A percentile compares a stretch with the other conserved stretches of the same genome.
These are phyloP conservation scores for Xylaria arbuscula DNA, from an alignment of 2,329 filamentous ascomycete species.

Conservation along the genomic window DNA sequence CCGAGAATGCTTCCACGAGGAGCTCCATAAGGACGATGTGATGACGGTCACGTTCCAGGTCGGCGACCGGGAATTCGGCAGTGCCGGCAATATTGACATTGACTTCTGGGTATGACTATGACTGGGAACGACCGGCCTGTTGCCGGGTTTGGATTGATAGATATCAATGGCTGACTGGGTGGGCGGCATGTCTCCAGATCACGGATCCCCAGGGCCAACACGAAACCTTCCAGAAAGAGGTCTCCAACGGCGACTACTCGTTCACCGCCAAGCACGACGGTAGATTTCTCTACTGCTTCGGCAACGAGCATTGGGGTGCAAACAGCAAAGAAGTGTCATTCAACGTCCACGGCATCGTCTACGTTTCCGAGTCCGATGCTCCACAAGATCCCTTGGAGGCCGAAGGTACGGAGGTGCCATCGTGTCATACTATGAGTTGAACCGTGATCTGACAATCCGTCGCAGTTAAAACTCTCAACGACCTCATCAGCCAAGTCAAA, in stretches of 20 bases:
- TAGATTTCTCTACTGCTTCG: slow-evolving; percentile 96
- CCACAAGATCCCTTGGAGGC: slow-evolving; percentile 88
- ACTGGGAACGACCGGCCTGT: not conserved
- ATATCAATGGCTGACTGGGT: slow-evolving; percentile 37
- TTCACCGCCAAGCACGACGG: slow-evolving; percentile 89
- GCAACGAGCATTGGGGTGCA: slow-evolving; percentile 97
- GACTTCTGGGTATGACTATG: slow-evolving; percentile 88
- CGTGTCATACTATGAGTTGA: not conserved
- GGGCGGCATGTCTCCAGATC: slow-evolving; percentile 63
- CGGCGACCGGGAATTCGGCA: slow-evolving; percentile 94
- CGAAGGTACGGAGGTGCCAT: slow-evolving; percentile 71
- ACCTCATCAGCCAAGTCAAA: slow-evolving; percentile 90
- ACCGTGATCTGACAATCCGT: slow-evolving; percentile 16
- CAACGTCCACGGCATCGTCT: slow-evolving; percentile 98
- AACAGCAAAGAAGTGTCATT: slow-evolving; percentile 98
- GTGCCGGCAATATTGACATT: slow-evolving; percentile 92
- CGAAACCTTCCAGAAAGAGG: slow-evolving; percentile 81
- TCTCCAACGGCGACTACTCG: slow-evolving; percentile 92
- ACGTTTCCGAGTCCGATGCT: slow-evolving; percentile 88
- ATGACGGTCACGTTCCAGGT: slow-evolving; percentile 99
- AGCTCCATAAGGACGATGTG: slow-evolving; percentile 90
- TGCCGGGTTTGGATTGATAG: slow-evolving; percentile 20
- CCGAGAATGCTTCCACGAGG: slow-evolving; percentile 97
- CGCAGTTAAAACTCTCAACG: slow-evolving; percentile 83
- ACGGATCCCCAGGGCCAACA: slow-evolving; percentile 80